These are phyloP conservation scores for Globisporangium nagaii DNA, from an alignment of 352 stramenopile genomes.

Conservation along the genomic window DNA sequence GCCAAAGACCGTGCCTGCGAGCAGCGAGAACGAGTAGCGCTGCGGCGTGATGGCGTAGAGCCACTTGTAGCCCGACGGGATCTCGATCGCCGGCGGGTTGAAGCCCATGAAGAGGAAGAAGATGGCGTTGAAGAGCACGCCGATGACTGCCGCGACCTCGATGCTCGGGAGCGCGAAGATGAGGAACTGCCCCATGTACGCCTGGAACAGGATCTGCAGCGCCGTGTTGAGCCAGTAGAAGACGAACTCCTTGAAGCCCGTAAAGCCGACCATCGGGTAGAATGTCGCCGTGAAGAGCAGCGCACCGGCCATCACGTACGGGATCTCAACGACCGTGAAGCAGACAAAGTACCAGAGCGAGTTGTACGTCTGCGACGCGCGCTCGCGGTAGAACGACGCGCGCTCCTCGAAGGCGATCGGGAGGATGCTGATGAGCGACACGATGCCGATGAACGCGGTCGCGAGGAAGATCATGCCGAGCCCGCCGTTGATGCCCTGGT, in stretches of 20 bases:
- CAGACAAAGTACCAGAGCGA: constrained; percentile 57
- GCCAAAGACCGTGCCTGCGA: constrained; percentile 19
- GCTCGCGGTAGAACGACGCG: constrained; percentile 87
- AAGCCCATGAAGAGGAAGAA: constrained; percentile 53
- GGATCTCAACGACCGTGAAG: constrained; percentile 66
- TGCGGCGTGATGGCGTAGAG: constrained; percentile 31
- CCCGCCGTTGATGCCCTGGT: constrained; percentile 27
- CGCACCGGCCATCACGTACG: constrained; percentile 29
- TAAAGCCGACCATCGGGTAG: constrained; percentile 65
- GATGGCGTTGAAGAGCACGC: constrained; percentile 34
- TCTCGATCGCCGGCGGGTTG: constrained; percentile 22
- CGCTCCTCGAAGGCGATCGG: constrained; percentile 75
- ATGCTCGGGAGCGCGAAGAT: constrained; percentile 34
- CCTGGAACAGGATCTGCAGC: constrained; percentile 47
- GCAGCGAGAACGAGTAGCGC: constrained; percentile 24
- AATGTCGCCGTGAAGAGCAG: constrained; percentile 55
- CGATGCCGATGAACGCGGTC: constrained; percentile 69
- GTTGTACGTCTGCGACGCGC: constrained; percentile 79
- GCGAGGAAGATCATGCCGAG: constrained; percentile 75
- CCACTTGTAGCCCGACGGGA: constrained; percentile 37
- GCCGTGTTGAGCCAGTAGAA: constrained; percentile 74
- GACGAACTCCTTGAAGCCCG: constrained; percentile 19
- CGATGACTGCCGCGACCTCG: constrained; percentile 28
- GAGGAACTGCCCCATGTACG: constrained; percentile 71
- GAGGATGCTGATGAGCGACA: constrained; percentile 64